Evolutionary conservation across 2,329 filamentous ascomycete genomes (phyloP).

Genomic region (Aspergillus spinulosporus): DNA sequence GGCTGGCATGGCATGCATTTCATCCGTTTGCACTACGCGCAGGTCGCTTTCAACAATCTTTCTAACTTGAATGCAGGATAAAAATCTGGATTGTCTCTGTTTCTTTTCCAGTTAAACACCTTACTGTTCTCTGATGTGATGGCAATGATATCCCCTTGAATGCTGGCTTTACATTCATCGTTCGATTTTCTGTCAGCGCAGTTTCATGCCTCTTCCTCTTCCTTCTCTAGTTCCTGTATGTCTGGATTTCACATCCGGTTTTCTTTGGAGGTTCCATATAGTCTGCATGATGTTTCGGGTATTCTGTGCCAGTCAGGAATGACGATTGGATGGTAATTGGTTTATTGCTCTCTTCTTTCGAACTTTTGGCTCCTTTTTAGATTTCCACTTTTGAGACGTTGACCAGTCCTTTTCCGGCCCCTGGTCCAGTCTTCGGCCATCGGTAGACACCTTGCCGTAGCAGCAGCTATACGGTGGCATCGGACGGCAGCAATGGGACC

Average conservation of each 20-base stretch:
- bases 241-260: not conserved
- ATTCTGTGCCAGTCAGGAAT: constrained; percentile 1
- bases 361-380: not conserved
- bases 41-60: constrained; percentile 16
- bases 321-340: not conserved
- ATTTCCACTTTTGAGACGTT: not conserved
- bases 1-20: constrained; percentile 17
- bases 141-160: constrained; percentile 24
- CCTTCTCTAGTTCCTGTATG: constrained; percentile 1
- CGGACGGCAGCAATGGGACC: not conserved
- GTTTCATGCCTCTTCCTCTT: constrained; percentile 4
- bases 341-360: not conserved
- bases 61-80: constrained; percentile 3
- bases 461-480: not conserved
- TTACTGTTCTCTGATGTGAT: constrained; percentile 10
- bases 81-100: not conserved
- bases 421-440: not conserved
- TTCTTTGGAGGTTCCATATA: not conserved
- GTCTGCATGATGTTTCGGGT: constrained; percentile 1
- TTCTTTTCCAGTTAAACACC: not conserved
- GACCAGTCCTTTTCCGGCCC: not conserved
- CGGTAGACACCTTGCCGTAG: not conserved
- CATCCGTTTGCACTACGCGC: constrained; percentile 11
- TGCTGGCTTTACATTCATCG: constrained; percentile 18
- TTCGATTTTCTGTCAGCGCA: constrained; percentile 4